Evolutionary conservation across 129 eudicot species (phyloP).

Genomic region (Tanacetum coccineum): DNA sequence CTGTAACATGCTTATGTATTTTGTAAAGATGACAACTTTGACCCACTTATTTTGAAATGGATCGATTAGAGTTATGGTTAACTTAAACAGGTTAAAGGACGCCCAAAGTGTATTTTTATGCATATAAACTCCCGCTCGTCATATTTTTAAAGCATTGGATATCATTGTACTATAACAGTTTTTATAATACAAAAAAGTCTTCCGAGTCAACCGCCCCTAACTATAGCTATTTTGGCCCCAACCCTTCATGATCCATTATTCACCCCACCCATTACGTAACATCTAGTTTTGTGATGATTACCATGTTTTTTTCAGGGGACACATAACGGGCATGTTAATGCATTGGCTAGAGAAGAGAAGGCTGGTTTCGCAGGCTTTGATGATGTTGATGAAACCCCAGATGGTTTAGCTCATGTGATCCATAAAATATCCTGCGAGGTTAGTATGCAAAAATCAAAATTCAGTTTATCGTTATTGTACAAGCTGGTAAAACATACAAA

Average conservation of each 20-base stretch:
- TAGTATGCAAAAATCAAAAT: slow-evolving; percentile 1
- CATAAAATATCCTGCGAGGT: slow-evolving; percentile 87
- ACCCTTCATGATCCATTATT: background rate
- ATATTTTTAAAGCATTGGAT: background rate
- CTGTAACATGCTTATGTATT: too few species aligned
- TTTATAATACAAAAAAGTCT: background rate
- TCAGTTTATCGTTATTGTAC: background rate
- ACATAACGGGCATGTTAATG: slow-evolving; percentile 18
- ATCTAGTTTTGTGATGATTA: background rate
- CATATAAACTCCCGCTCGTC: background rate
- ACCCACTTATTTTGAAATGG: background rate
- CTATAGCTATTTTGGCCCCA: background rate
- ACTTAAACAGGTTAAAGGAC: background rate
- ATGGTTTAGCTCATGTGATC: slow-evolving; percentile 47
- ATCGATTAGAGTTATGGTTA: background rate
- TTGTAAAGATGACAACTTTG: too few species aligned
- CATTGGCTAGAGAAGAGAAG: slow-evolving; percentile 41
- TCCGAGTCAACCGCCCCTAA: background rate
- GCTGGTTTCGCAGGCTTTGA: slow-evolving; percentile 34
- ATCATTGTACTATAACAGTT: background rate
- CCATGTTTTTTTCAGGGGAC: slow-evolving; percentile 40
- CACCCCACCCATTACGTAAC: slow-evolving; percentile 8
- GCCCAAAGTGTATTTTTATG: slow-evolving; percentile 1
- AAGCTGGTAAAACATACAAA: slow-evolving; percentile 16
- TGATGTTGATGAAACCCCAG: slow-evolving; percentile 58